These are phyloP conservation scores for Cryphonectria parasitica DNA, from an alignment of 2,329 filamentous ascomycete species.

Conservation along the genomic window DNA sequence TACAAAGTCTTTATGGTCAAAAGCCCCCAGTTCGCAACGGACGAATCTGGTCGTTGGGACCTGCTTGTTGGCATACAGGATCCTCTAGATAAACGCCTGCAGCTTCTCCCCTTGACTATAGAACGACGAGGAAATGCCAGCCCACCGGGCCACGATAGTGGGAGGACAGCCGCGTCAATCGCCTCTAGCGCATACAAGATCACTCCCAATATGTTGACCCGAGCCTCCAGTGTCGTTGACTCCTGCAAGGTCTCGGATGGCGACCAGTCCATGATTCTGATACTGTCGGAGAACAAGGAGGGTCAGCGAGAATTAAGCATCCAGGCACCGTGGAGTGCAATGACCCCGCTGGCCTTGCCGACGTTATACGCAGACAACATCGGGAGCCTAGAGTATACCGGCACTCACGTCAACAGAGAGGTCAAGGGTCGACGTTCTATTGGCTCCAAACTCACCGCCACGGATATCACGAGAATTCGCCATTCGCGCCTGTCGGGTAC, in stretches of 20 bases:
- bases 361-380: slow-evolving; percentile 62
- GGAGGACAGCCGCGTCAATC: slow-evolving; percentile 33
- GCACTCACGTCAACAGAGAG: slow-evolving; percentile 58
- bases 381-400: slow-evolving; percentile 60
- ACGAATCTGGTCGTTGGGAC: slow-evolving; percentile 57
- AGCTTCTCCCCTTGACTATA: slow-evolving; percentile 66
- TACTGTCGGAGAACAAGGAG: slow-evolving; percentile 67
- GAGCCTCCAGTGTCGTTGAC: slow-evolving; percentile 71
- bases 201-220: slow-evolving; percentile 54
- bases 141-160: slow-evolving; percentile 34
- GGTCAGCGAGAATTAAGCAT: slow-evolving; percentile 70
- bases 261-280: slow-evolving; percentile 68
- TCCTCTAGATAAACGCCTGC: slow-evolving; percentile 66
- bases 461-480: slow-evolving; percentile 57
- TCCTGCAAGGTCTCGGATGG: slow-evolving; percentile 73
- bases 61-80: slow-evolving; percentile 73
- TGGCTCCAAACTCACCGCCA: slow-evolving; percentile 51
- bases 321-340: slow-evolving; percentile 75
- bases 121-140: slow-evolving; percentile 47
- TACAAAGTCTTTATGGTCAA: slow-evolving; percentile 70
- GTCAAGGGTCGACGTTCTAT: slow-evolving; percentile 49
- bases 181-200: slow-evolving; percentile 47
- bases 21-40: slow-evolving; percentile 59
- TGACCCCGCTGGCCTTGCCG: slow-evolving; percentile 69
- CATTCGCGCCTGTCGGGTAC: slow-evolving; percentile 63